phyloP scores from a whole-genome alignment of 176 grass and related monocot genomes.

The Bothriochloa decipiens region DNA sequence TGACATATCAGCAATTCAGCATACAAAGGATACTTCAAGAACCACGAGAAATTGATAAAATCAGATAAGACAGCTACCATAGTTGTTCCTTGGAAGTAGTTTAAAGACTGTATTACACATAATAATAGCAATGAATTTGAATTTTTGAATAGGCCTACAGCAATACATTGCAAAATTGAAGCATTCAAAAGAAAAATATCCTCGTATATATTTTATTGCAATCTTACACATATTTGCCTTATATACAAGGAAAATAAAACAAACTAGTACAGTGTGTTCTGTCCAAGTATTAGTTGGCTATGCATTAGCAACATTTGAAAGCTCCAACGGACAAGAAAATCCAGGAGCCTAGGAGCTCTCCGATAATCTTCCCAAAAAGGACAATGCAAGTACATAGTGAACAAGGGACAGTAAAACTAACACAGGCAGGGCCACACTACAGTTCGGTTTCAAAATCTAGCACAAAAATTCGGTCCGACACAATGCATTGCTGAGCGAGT shows the following conservation, averaged over 20 bases:
- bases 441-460: constrained; percentile 23
- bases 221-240: neutral
- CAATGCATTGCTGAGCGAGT: neutral
- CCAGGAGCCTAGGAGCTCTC: neutral
- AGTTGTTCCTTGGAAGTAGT: constrained; percentile 8
- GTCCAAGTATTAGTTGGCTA: neutral
- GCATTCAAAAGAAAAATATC: neutral
- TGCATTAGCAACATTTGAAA: neutral
- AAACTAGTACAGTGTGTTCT: neutral
- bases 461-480: neutral
- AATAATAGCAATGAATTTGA: neutral
- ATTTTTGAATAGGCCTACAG: constrained; percentile 10
- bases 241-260: neutral
- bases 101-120: neutral
- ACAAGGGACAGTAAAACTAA: constrained; percentile 5
- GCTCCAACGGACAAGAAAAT: neutral
- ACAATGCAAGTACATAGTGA: constrained; percentile 24
- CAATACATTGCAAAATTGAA: constrained; percentile 8
- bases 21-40: constrained; percentile 29
- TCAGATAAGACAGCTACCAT: neutral
- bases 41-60: neutral
- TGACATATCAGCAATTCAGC: neutral
- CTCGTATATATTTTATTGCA: neutral
- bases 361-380: neutral
- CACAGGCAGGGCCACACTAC: neutral